Evolutionary conservation across 1,284 basidiomycete genomes (phyloP).

Genomic region (Singerocomus rubriflavus): DNA sequence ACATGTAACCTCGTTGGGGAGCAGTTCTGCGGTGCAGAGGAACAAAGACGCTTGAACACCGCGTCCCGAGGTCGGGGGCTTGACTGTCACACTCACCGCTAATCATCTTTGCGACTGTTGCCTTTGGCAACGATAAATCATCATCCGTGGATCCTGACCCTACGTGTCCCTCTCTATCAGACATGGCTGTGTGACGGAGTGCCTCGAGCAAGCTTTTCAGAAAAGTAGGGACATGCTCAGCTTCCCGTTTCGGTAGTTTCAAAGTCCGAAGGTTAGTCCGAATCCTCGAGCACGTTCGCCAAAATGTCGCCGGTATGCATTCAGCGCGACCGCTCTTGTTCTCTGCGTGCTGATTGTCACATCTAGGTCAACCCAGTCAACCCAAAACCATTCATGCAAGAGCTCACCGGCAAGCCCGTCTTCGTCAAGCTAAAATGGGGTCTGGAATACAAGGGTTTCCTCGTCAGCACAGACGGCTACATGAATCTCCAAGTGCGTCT

Average conservation of each 20-base stretch:
- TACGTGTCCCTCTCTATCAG: slow-evolving; percentile 77
- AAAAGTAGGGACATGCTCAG: background rate
- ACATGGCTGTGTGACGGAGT: slow-evolving; percentile 50
- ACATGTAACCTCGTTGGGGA: slow-evolving; percentile 87
- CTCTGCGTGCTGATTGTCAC: slow-evolving; percentile 12
- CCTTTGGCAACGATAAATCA: slow-evolving; percentile 93
- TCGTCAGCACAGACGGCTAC: slow-evolving; percentile 98
- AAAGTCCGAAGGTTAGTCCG: slow-evolving; percentile 47
- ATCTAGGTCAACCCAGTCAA: slow-evolving; percentile 88
- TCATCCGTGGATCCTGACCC: slow-evolving; percentile 70
- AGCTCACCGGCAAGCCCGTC: slow-evolving; percentile 96
- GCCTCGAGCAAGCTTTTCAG: slow-evolving; percentile 1
- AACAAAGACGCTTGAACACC: slow-evolving; percentile 6
- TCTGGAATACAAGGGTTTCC: slow-evolving; percentile 97
- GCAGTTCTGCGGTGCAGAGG: slow-evolving; percentile 60
- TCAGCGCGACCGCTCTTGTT: slow-evolving; percentile 37
- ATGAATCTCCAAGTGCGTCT: slow-evolving; percentile 94
- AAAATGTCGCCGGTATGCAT: slow-evolving; percentile 49
- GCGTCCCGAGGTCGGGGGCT: slow-evolving; percentile 1
- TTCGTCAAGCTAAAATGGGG: slow-evolving; percentile 98
- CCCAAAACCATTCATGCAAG: slow-evolving; percentile 98
- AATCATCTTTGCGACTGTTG: slow-evolving; percentile 97
- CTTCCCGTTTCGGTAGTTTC: slow-evolving; percentile 33
- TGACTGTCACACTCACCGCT: slow-evolving; percentile 52
- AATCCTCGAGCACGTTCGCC: slow-evolving; percentile 18